Evolutionary conservation across 106 monocot genomes (phyloP).

Genomic region (Iris macrosiphon): DNA sequence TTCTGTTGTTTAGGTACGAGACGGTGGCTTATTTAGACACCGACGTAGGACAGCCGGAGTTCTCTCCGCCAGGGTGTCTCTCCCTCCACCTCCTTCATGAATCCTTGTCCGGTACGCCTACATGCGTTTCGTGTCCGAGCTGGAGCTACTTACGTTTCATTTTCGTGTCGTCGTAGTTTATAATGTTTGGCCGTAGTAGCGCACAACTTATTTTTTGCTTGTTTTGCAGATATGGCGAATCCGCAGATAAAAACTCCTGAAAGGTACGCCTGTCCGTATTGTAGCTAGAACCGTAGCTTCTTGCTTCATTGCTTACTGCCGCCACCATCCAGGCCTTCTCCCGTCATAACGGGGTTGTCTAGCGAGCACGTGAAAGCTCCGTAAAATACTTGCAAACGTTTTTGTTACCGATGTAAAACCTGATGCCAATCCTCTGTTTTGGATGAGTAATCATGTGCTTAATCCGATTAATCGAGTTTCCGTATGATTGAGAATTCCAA

Average conservation of each 20-base stretch:
- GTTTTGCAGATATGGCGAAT: conserved; percentile 45
- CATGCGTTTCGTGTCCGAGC: not conserved
- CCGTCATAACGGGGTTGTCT: too few species aligned
- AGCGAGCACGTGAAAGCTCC: too few species aligned
- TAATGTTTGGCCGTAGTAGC: too few species aligned
- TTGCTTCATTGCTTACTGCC: too few species aligned
- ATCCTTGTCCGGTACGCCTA: conserved; percentile 22
- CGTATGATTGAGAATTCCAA: too few species aligned
- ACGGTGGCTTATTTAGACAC: conserved; percentile 75
- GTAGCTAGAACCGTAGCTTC: too few species aligned
- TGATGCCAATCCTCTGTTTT: too few species aligned
- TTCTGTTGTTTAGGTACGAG: conserved; percentile 33
- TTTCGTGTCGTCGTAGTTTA: not conserved
- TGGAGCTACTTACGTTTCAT: not conserved
- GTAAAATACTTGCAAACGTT: too few species aligned
- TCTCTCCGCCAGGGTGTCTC: conserved; percentile 55
- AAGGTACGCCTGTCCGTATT: conserved; percentile 21
- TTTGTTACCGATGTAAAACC: too few species aligned
- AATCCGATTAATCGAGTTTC: too few species aligned
- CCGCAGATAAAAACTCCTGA: conserved; percentile 37
- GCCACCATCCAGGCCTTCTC: too few species aligned
- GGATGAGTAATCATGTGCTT: too few species aligned
- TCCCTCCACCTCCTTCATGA: conserved; percentile 68
- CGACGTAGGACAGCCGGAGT: conserved; percentile 90
- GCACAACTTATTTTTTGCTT: not conserved